Conservation (phyloP, 2,329 filamentous ascomycete species). For the Colletotrichum aenigma region DNA sequence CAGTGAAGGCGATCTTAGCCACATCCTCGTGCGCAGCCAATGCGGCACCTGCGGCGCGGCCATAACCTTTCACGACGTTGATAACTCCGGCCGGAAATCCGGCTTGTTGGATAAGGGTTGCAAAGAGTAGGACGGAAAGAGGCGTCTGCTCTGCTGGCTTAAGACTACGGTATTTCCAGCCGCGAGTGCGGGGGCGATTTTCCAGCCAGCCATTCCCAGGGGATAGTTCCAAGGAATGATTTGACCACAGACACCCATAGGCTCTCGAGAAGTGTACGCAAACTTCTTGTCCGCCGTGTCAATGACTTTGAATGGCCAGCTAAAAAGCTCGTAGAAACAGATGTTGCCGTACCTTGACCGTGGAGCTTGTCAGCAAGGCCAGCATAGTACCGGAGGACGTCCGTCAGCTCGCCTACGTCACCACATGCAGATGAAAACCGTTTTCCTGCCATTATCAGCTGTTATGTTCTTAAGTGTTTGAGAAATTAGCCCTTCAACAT, state of each 20-base stretch:
- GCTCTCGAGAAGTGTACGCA: not conserved
- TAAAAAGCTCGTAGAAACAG: accelerated
- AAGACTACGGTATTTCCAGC: not conserved
- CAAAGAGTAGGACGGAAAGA: not conserved
- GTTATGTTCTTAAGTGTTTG: accelerated
- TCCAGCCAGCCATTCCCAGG: not conserved
- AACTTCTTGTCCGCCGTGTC: not conserved
- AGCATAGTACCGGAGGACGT: not conserved
- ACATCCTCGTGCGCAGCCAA: not conserved
- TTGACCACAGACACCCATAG: not conserved
- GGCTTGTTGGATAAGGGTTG: not conserved
- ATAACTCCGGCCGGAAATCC: not conserved
- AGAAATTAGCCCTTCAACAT: not conserved
- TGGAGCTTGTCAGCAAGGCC: not conserved
- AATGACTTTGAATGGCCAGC: not conserved
- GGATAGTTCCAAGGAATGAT: not conserved
- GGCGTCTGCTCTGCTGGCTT: not conserved
- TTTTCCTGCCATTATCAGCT: accelerated
- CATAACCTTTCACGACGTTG: not conserved
- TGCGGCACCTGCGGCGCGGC: not conserved
- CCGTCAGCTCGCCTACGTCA: not conserved
- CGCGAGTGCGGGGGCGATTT: not conserved
- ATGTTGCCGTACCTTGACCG: not conserved
- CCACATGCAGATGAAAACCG: not conserved
- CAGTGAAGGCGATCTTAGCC: not conserved